phyloP scores from a whole-genome alignment of 2,329 filamentous ascomycete species.

The Diaporthe humulicola region DNA sequence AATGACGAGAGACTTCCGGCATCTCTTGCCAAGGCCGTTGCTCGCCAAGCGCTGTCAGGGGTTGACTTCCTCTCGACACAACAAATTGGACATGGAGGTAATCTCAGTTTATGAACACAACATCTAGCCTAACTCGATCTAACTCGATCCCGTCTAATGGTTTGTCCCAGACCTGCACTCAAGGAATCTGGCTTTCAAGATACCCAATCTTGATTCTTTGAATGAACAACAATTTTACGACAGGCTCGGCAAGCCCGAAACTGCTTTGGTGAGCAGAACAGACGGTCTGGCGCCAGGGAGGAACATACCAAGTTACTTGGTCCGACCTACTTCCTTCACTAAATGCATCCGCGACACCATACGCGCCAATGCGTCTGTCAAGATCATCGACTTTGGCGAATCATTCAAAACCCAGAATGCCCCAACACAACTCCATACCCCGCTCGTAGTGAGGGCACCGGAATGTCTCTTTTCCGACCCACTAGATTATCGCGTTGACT shows the following conservation, averaged over 20 bases:
- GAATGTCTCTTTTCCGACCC: background rate
- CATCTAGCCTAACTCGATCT: too few relatives aligned
- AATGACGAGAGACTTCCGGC: background rate
- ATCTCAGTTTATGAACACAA: background rate
- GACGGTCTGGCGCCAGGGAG: background rate
- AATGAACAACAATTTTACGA: background rate
- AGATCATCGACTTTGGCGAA: slow-evolving; percentile 9
- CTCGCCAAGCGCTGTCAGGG: background rate
- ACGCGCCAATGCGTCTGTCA: background rate
- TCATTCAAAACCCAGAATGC: background rate
- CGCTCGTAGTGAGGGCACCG: slow-evolving; percentile 3
- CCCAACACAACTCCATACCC: background rate
- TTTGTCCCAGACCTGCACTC: background rate
- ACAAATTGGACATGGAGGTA: slow-evolving; percentile 3
- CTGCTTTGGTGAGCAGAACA: background rate
- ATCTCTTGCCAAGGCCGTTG: background rate
- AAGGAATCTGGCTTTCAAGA: slow-evolving; percentile 7
- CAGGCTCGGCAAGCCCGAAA: background rate
- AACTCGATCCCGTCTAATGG: background rate
- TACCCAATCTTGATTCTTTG: background rate
- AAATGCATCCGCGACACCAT: background rate
- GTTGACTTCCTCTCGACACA: background rate
- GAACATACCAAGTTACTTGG: background rate
- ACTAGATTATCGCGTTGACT: background rate
- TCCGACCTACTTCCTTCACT: background rate